A percentile compares a stretch with the other conserved stretches of the same genome.
Evolutionary conservation across 176 grass and related monocot species (phyloP).

Genomic region (Raddia guianensis): DNA sequence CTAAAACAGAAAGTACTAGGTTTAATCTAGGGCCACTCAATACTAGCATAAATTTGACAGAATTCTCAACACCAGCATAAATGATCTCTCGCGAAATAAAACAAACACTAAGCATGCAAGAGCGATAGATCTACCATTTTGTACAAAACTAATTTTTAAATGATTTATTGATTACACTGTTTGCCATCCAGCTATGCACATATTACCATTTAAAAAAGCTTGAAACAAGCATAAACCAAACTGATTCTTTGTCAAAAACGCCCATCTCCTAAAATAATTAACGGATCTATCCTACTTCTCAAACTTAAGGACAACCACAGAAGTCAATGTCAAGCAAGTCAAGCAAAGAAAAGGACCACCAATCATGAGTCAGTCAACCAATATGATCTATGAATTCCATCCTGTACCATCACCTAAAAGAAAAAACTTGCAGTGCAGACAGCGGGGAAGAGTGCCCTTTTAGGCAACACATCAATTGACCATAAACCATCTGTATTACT

Average conservation of each 20-base stretch:
- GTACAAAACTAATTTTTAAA: background rate
- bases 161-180: background rate
- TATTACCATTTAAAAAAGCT: conserved; percentile 20
- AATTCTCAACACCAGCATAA: conserved; percentile 16
- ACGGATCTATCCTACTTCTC: conserved; percentile 21
- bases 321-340: conserved; percentile 21
- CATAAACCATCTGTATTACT: background rate
- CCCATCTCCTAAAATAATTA: conserved; percentile 21
- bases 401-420: background rate
- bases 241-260: conserved; percentile 17
- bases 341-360: conserved; percentile 9
- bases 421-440: background rate
- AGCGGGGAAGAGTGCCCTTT: background rate
- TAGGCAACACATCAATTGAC: conserved; percentile 16
- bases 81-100: background rate
- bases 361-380: conserved; percentile 16
- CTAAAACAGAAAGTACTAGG: background rate
- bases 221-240: conserved; percentile 12
- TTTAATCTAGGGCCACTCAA: conserved; percentile 15
- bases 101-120: background rate
- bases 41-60: background rate
- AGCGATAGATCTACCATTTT: background rate
- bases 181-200: background rate
- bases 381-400: conserved; percentile 4
- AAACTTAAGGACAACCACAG: conserved; percentile 17